Evolutionary conservation across 192 early-diverging fungal species (phyloP).

Genomic region (Coemansia sp.): DNA sequence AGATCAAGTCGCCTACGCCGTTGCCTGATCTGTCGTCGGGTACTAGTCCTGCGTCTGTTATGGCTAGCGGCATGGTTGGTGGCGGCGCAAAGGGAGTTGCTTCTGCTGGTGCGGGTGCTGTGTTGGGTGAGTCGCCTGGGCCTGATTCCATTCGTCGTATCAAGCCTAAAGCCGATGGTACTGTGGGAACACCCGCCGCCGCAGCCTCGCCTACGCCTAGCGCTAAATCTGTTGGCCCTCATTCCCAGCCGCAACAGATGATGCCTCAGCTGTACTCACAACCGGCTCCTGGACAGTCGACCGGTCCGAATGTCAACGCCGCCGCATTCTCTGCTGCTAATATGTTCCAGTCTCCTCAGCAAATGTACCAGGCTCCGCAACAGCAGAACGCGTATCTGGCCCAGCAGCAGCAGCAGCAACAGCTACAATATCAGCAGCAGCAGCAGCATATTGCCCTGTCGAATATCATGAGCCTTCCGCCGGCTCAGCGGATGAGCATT

Average conservation of each 20-base stretch:
- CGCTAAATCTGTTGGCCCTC: conserved; percentile 22
- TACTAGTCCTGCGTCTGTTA: background rate
- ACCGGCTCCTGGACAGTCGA: background rate
- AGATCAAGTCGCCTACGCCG: conserved; percentile 53
- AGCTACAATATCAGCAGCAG: conserved; percentile 9
- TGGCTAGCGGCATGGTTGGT: too few relatives aligned
- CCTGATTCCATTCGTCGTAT: conserved; percentile 31
- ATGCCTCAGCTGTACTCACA: conserved; percentile 8
- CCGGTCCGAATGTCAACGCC: conserved; percentile 2
- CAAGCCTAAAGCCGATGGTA: conserved; percentile 39
- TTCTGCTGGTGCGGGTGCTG: background rate
- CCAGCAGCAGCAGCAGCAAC: conserved; percentile 18
- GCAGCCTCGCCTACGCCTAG: conserved; percentile 48
- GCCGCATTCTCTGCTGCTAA: background rate
- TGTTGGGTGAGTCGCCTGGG: conserved; percentile 15
- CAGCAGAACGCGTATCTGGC: conserved; percentile 14
- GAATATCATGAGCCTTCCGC: conserved; percentile 14
- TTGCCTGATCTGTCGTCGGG: conserved; percentile 9
- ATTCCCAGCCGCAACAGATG: background rate
- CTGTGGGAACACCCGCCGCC: background rate
- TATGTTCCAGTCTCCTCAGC: conserved; percentile 23
- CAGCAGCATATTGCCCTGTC: conserved; percentile 18
- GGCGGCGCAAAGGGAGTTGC: background rate
- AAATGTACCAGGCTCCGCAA: conserved; percentile 1
- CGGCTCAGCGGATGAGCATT: conserved; percentile 20